Evolutionary conservation across 2,329 filamentous ascomycete species (phyloP).

Genomic region (Chalaropsis ovoidea): DNA sequence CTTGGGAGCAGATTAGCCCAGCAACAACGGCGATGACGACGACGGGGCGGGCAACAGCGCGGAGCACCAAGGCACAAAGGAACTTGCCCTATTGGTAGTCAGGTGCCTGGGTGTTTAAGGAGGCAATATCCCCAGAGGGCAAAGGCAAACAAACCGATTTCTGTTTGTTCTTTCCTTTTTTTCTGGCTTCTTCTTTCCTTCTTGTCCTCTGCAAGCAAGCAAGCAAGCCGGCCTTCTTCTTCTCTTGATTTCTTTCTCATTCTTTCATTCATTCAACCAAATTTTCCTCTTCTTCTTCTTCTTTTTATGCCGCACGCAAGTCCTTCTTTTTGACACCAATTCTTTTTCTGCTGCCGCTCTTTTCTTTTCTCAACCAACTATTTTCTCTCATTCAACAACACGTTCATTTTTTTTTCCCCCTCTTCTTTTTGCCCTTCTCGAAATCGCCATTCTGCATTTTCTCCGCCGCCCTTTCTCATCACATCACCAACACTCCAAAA

Average conservation of each 20-base stretch:
- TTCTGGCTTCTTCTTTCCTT: neutral
- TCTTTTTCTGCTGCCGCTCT: neutral
- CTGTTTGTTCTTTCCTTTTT: constrained; percentile 3
- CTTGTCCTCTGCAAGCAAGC: neutral
- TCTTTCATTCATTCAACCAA: neutral
- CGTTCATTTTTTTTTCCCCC: neutral
- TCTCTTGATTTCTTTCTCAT: neutral
- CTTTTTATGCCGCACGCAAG: neutral
- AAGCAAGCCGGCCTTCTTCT: constrained; percentile 14
- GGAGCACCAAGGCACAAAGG: constrained; percentile 10
- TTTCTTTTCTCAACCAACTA: neutral
- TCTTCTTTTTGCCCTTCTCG: neutral
- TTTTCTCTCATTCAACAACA: constrained; percentile 1
- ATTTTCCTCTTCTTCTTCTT: neutral
- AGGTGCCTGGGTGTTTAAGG: constrained; percentile 10
- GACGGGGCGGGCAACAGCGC: neutral
- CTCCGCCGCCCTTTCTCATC: neutral
- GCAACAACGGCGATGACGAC: neutral
- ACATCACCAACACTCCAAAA: neutral
- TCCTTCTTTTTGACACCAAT: neutral
- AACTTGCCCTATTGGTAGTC: neutral
- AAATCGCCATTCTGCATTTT: neutral
- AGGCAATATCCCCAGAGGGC: constrained; percentile 9
- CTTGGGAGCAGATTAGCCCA: neutral
- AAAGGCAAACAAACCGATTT: neutral